These are phyloP conservation scores for Cystobasidium sp. DNA, from an alignment of 1,284 basidiomycete species.

Conservation along the genomic window DNA sequence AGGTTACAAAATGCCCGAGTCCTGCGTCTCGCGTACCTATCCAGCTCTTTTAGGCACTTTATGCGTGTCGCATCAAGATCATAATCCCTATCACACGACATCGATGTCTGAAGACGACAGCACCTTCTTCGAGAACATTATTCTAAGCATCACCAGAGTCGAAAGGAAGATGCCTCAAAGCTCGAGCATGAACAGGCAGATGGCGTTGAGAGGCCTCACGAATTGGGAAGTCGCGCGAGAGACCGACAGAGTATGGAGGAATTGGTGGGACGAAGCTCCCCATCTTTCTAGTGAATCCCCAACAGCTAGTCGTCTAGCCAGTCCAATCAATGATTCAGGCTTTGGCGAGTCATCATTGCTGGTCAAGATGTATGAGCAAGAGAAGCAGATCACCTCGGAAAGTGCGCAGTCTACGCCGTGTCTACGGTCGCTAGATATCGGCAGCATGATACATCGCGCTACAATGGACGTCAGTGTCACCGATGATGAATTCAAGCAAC, in stretches of 20 bases:
- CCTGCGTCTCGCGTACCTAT: not conserved
- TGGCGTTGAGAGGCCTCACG: slow-evolving; percentile 20
- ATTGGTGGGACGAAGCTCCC: slow-evolving; percentile 41
- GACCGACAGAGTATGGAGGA: slow-evolving; percentile 33
- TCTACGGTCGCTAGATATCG: slow-evolving; percentile 21
- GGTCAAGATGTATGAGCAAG: not conserved
- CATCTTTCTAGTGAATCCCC: not conserved
- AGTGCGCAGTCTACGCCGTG: not conserved
- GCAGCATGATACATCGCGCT: slow-evolving; percentile 36
- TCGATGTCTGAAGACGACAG: slow-evolving; percentile 37
- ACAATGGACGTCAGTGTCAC: slow-evolving; percentile 29
- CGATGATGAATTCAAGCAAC: slow-evolving; percentile 4
- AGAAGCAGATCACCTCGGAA: not conserved
- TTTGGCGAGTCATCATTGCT: slow-evolving; percentile 21
- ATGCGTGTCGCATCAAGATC: slow-evolving; percentile 28
- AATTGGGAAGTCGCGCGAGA: slow-evolving; percentile 42
- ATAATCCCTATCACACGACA: slow-evolving; percentile 29
- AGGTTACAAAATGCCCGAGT: not conserved
- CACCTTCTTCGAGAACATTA: slow-evolving; percentile 36
- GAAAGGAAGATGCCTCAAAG: slow-evolving; percentile 17
- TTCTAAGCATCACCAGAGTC: slow-evolving; percentile 33
- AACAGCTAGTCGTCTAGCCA: not conserved
- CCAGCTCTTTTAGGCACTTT: slow-evolving; percentile 22
- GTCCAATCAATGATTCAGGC: slow-evolving; percentile 10
- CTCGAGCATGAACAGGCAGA: slow-evolving; percentile 18